These are phyloP conservation scores for Globisporangium nodosum DNA, from an alignment of 352 stramenopile genomes.

Conservation along the genomic window DNA sequence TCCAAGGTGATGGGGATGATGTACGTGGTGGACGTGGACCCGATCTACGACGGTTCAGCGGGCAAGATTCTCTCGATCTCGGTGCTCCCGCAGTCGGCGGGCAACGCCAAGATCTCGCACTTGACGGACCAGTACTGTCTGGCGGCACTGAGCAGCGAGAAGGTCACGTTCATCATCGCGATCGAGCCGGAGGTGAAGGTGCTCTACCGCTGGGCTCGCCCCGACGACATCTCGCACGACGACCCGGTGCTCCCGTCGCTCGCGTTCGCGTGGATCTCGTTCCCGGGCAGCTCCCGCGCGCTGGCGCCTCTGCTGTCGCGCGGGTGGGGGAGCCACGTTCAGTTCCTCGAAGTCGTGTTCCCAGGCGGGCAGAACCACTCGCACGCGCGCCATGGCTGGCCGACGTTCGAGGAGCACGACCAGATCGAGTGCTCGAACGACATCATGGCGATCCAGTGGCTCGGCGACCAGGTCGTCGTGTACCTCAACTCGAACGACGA, in stretches of 20 bases:
- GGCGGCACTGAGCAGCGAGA: slow-evolving; percentile 81
- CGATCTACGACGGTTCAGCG: slow-evolving; percentile 92
- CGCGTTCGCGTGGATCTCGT: slow-evolving; percentile 92
- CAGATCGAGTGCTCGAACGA: slow-evolving; percentile 87
- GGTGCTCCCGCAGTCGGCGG: slow-evolving; percentile 67
- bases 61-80: slow-evolving; percentile 85
- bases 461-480: slow-evolving; percentile 93
- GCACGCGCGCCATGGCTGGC: slow-evolving; percentile 87
- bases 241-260: slow-evolving; percentile 89
- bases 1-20: slow-evolving; percentile 93
- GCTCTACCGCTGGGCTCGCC: slow-evolving; percentile 90
- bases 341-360: slow-evolving; percentile 90
- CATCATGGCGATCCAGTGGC: slow-evolving; percentile 93
- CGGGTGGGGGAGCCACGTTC: slow-evolving; percentile 91
- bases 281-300: slow-evolving; percentile 73
- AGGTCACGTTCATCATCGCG: slow-evolving; percentile 94
- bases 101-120: slow-evolving; percentile 83
- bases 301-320: slow-evolving; percentile 90
- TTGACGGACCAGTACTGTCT: slow-evolving; percentile 83
- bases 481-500: slow-evolving; percentile 95
- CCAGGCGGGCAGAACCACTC: slow-evolving; percentile 62
- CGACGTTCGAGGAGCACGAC: slow-evolving; percentile 92
- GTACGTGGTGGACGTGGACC: slow-evolving; percentile 93
- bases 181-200: slow-evolving; percentile 94
- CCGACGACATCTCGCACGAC: slow-evolving; percentile 57